phyloP scores from a whole-genome alignment of 2,329 filamentous ascomycete genomes.

The Neurospora sp. region DNA sequence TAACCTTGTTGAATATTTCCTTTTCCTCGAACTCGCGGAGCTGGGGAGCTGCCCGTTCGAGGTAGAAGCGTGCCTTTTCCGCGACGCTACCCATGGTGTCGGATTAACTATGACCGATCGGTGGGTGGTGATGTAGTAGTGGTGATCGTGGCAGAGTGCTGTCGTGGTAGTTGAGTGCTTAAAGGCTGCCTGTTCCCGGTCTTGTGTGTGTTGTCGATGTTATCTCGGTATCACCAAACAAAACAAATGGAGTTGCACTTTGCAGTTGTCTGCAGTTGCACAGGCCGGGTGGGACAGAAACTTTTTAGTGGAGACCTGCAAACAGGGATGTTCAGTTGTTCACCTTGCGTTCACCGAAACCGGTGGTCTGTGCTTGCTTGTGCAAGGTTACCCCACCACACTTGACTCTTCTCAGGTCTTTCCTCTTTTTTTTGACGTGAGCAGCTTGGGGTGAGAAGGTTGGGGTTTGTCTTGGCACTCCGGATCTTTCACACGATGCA shows the following conservation, averaged over 20 bases:
- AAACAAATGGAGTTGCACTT: background rate
- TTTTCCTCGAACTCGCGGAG: constrained; percentile 88
- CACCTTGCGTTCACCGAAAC: constrained; percentile 1
- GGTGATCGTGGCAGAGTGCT: background rate
- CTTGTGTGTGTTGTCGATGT: background rate
- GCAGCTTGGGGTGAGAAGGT: background rate
- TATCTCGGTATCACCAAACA: background rate
- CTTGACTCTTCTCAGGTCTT: background rate
- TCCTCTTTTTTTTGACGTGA: background rate
- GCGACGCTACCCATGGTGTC: constrained; percentile 65
- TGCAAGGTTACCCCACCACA: background rate
- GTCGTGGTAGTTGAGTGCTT: background rate
- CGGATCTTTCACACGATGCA: background rate
- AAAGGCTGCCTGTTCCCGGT: background rate
- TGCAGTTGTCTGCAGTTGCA: background rate
- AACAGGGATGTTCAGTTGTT: constrained; percentile 2
- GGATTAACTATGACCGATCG: background rate
- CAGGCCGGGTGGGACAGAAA: constrained; percentile 12
- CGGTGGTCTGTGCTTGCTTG: background rate
- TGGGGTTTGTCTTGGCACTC: background rate
- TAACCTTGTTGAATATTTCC: constrained; percentile 74
- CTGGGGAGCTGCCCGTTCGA: constrained; percentile 87
- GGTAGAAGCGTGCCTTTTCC: constrained; percentile 90
- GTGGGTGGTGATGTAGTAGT: background rate
- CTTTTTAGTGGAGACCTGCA: constrained; percentile 20